Conservation (phyloP, 768 basidiomycete genomes). For the Hypholoma sublateritium region DNA sequence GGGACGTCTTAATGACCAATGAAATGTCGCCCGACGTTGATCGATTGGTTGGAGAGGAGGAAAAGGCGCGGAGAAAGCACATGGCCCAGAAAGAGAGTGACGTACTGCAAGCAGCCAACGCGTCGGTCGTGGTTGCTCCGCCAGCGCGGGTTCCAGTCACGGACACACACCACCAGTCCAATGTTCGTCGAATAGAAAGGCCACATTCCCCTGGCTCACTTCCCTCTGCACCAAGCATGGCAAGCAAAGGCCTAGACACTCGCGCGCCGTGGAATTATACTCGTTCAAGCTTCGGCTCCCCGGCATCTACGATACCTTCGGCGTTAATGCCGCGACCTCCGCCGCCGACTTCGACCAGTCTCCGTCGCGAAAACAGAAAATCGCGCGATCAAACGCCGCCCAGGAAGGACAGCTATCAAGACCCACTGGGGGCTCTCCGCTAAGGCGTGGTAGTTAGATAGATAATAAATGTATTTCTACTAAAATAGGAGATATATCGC, state of each 20-base stretch:
- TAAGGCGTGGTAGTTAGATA: slow-evolving; percentile 12
- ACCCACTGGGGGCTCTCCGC: slow-evolving; percentile 42
- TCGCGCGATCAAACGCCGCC: slow-evolving; percentile 29
- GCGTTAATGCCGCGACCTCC: slow-evolving; percentile 52
- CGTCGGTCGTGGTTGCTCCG: slow-evolving; percentile 24
- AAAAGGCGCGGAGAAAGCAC: slow-evolving; percentile 35
- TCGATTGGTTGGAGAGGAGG: slow-evolving; percentile 59
- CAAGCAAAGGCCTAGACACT: slow-evolving; percentile 10
- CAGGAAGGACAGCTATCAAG: slow-evolving; percentile 26
- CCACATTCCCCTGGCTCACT: slow-evolving; percentile 17
- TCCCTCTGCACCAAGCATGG: slow-evolving; percentile 12
- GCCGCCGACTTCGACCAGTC: slow-evolving; percentile 44
- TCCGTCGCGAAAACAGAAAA: slow-evolving; percentile 27
- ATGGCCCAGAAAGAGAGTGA: slow-evolving; percentile 26
- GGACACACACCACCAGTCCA: slow-evolving; percentile 34
- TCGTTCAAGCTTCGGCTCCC: slow-evolving; percentile 44
- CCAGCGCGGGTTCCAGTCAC: slow-evolving; percentile 39
- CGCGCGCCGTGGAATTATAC: slow-evolving; percentile 60
- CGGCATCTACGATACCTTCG: slow-evolving; percentile 29
- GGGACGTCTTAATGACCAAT: slow-evolving; percentile 66
- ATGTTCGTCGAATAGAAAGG: slow-evolving; percentile 15
- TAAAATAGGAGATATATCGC: neutral
- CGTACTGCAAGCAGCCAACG: slow-evolving; percentile 17
- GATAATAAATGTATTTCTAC: slow-evolving; percentile 11
- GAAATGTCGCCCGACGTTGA: slow-evolving; percentile 61